phyloP scores from a whole-genome alignment of 2,329 filamentous ascomycete genomes.

The Penicillium sp. region DNA sequence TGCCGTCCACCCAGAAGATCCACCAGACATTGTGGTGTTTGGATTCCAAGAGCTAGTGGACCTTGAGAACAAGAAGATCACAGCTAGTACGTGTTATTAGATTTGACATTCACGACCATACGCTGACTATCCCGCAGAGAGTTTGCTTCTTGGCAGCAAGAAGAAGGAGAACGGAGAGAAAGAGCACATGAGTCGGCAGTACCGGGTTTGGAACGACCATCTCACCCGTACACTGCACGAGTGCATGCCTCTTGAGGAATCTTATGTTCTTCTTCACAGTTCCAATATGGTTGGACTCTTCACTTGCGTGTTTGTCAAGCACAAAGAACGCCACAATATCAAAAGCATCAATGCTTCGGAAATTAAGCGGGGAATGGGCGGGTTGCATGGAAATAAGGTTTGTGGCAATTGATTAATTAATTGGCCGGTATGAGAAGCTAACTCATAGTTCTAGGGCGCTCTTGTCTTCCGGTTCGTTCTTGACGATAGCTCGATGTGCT shows the following conservation, averaged over 20 bases:
- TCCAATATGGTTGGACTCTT: conserved; percentile 92
- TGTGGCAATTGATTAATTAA: conserved; percentile 11
- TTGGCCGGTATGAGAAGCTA: conserved; percentile 6
- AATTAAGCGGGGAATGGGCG: conserved; percentile 95
- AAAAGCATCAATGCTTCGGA: conserved; percentile 77
- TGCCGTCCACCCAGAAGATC: conserved; percentile 73
- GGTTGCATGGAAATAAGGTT: conserved; percentile 90
- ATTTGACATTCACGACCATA: not conserved
- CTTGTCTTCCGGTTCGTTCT: conserved; percentile 89
- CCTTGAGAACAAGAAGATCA: conserved; percentile 94
- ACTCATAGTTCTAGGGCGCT: conserved; percentile 63
- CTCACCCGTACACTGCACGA: conserved; percentile 81
- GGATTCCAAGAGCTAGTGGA: conserved; percentile 99
- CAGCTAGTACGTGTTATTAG: conserved; percentile 68
- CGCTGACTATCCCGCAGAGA: conserved; percentile 58
- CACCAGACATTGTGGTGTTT: conserved; percentile 90
- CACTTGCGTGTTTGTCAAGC: conserved; percentile 92
- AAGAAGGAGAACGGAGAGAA: conserved; percentile 79
- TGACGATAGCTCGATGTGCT: conserved; percentile 92
- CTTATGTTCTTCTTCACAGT: conserved; percentile 86
- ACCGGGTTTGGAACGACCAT: conserved; percentile 94
- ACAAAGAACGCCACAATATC: conserved; percentile 75
- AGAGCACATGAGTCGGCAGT: conserved; percentile 95
- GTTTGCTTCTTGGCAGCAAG: conserved; percentile 76
- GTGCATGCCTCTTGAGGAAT: conserved; percentile 73